Conservation (phyloP, 306 rosid species). For the Trichosanthes cucumerina region DNA sequence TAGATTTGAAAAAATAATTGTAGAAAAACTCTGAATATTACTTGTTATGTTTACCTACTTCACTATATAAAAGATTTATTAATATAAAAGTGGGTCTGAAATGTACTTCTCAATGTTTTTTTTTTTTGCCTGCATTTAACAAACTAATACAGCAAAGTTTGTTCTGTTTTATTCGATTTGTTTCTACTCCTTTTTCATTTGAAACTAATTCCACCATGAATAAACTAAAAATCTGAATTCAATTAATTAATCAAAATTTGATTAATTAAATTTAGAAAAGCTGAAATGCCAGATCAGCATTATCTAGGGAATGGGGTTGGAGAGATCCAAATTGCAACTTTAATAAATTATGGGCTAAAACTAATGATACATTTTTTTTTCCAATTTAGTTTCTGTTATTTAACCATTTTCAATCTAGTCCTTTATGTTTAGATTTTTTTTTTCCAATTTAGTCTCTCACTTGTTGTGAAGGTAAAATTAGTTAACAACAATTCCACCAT, state of each 20-base stretch:
- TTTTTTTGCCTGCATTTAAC: not conserved
- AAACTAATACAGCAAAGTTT: not conserved
- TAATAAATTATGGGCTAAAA: not conserved
- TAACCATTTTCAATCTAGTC: no score
- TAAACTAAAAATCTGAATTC: not conserved
- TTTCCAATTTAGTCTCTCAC: not conserved
- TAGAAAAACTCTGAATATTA: not conserved
- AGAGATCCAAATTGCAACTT: not conserved
- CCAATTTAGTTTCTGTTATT: no score
- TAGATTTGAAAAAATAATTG: not conserved
- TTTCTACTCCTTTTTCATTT: not conserved
- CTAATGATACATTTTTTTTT: no score
- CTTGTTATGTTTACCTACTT: not conserved
- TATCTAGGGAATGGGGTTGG: not conserved
- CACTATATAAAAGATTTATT: not conserved
- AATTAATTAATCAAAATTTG: not conserved
- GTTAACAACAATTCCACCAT: no score
- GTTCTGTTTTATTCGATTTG: not conserved
- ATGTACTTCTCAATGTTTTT: not conserved
- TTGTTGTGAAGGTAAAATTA: no score
- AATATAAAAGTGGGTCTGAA: not conserved
- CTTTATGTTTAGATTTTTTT: not conserved
- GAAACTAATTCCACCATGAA: not conserved
- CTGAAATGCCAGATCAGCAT: not conserved
- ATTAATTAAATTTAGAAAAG: not conserved